Evolutionary conservation across 805 yeast genomes (phyloP), one percentile per base, ranked within the genome.

Genomic region (Sugiyamaella floridensis): DNA sequence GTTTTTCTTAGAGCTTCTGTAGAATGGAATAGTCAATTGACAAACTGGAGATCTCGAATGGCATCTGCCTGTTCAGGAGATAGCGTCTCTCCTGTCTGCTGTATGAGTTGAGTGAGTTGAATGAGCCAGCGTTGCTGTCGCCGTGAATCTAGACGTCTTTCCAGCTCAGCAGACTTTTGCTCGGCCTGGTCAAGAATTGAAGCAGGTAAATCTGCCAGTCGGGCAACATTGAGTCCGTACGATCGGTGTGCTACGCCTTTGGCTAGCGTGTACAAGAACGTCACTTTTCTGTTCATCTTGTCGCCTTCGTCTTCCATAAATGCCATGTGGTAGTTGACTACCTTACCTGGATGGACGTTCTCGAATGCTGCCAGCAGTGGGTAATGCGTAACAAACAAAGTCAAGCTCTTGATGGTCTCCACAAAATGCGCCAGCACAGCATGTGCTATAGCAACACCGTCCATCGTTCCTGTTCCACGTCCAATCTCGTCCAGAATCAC

Each of bases 171-270:
- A 11, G 69, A 59, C 46, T 60, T 65, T 6, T 20, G 40, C 11
- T 54, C 54, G 1, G 72, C 72, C 1, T 45, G 47, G 6, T 53
- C 43, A 8, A 68, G 45, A 2, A 68, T 55, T 1, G 47, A 20
- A 12, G 43, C 47, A 2, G 68, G 66, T 4, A 89, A 67, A 0
- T 80, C 79, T 0, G 96, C 93, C 53, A 89, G 62, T 54, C 80
- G 76, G 0, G 96, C 97, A 40, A 88, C 95, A 63, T 89, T 87
- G 37, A 90, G 71, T 0, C 97, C 97, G 66, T 84, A 89, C 51
- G 90, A 86, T 51, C 82, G 77, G 43, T 78, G 68, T 40, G 85
- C 77, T 2, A 70, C 68, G 0, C 86, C 87, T 10, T 63, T 59
- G 11, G 64, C 74, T 29, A 81, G 59, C 45, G 73, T 74, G 64